Conservation (phyloP, 129 eudicot genomes). For the Kitagawia praeruptora region DNA sequence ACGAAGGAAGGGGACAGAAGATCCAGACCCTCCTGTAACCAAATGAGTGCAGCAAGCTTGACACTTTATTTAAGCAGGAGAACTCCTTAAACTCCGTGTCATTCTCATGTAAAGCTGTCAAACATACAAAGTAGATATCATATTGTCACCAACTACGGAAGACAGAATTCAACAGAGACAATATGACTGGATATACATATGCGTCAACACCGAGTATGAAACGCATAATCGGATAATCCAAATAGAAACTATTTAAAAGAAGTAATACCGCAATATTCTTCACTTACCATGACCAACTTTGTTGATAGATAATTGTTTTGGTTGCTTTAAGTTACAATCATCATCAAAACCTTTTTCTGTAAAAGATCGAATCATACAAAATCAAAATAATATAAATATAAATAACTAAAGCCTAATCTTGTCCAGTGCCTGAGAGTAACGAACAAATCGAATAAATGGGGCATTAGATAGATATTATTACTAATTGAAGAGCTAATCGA, state of each 20-base stretch:
- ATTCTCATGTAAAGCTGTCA: constrained; percentile 72
- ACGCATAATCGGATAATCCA: too few relatives aligned
- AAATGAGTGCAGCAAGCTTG: constrained; percentile 54
- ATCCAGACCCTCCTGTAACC: too few relatives aligned
- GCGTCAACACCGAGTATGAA: not conserved
- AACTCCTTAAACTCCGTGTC: constrained; percentile 68
- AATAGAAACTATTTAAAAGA: too few relatives aligned
- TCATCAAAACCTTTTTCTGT: constrained; percentile 94
- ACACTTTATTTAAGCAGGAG: constrained; percentile 64
- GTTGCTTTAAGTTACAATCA: constrained; percentile 81
- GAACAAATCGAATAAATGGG: too few relatives aligned
- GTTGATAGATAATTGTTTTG: constrained; percentile 86
- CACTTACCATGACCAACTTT: constrained; percentile 98
- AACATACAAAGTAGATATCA: not conserved
- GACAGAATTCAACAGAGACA: not conserved
- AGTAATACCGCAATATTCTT: too few relatives aligned
- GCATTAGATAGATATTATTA: too few relatives aligned
- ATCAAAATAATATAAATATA: too few relatives aligned
- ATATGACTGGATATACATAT: not conserved
- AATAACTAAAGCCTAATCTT: too few relatives aligned
- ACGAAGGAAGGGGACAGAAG: too few relatives aligned
- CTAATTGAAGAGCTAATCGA: too few relatives aligned
- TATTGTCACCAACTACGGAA: not conserved
- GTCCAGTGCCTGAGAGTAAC: too few relatives aligned
- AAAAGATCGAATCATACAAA: not conserved